Base-by-base conservation (phyloP, 163 green algal species). In the Volvox carteri region DNA sequence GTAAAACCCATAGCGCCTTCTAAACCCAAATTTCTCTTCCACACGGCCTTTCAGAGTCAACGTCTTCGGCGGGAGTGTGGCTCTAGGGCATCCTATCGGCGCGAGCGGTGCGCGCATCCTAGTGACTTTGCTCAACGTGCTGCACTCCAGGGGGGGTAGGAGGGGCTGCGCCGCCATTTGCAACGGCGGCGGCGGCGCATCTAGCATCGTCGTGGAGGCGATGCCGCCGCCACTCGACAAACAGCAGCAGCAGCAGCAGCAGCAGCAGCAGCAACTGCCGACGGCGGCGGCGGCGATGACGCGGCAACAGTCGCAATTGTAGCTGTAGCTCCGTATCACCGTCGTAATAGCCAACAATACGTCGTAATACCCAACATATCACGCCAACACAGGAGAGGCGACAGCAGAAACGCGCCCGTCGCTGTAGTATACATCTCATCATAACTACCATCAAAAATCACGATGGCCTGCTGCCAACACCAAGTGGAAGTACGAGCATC, bases 151-250 rank as follows among this genome's bases (percentile, higher is more conserved):
- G 4, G 90, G 90, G 7, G 96, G 86, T 4, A 86, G 90, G 1
- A 68, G 94, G 18, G 97, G 97, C 60, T 93, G 95, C 41, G 96
- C 97, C 0, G 93, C 94, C 18, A 97, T 99, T 25, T 99, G 97
- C 94, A 99, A 99, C 81, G 97, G 97, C 19, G 97, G 97, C 18
- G 97, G 97, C 37, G 97, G 97, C n/a, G 97, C 97, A 0, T 96
- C 94, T 1, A 95, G 96, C 0, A 62, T 99, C 16, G 94, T 99
- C 19, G 21, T 99, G 18, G 93, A 98, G 89, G 56, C 33, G 37
- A 28, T 72, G 30, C 33, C 54, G 9, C 0, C 28, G 28, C 60
- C 4, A 48, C 67, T 25, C 5, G 28, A 3, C 28, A 16, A 65
- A 33, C 16, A 33, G 23, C 39, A 37, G 67, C n/a, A n/a, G n/a